Conservation (phyloP, 2,329 filamentous ascomycete species). For the Phaeophleospora eucalypticola region DNA sequence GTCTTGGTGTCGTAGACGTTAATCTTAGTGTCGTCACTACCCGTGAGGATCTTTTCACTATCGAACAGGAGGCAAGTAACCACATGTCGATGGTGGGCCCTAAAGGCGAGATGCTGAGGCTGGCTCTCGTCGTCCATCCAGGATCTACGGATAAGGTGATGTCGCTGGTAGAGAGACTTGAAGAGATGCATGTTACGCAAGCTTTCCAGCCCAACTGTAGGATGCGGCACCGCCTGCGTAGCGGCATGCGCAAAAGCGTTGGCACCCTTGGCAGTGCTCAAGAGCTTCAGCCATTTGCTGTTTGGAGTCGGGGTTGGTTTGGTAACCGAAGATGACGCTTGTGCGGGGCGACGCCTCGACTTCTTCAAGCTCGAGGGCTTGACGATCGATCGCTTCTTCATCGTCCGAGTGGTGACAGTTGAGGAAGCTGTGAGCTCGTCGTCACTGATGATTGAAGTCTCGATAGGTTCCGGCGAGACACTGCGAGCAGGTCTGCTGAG, state of each 20-base stretch:
- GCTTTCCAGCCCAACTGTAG: conserved; percentile 71
- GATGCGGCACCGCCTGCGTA: conserved; percentile 75
- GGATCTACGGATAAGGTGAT: conserved; percentile 82
- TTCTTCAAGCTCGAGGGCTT: conserved; percentile 42
- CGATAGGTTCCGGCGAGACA: conserved; percentile 19
- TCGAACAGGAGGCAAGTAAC: conserved; percentile 98
- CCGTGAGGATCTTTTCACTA: conserved; percentile 94
- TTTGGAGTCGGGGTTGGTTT: conserved; percentile 44
- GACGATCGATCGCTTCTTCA: conserved; percentile 22
- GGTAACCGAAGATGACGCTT: conserved; percentile 22
- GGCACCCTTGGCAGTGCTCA: conserved; percentile 67
- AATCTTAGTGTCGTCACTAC: conserved; percentile 95
- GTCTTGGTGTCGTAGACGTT: conserved; percentile 98
- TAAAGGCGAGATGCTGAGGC: conserved; percentile 88
- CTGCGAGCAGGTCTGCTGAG: conserved; percentile 53
- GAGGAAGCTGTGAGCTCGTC: conserved; percentile 31
- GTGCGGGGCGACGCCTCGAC: conserved; percentile 43
- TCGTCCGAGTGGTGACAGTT: conserved; percentile 17
- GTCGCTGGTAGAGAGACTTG: conserved; percentile 92
- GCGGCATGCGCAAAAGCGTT: conserved; percentile 83
- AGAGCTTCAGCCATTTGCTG: conserved; percentile 42
- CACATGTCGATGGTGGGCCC: conserved; percentile 92
- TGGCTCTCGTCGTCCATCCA: conserved; percentile 84
- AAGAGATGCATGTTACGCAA: conserved; percentile 84
- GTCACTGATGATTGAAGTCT: conserved; percentile 24